Evolutionary conservation across 768 basidiomycete genomes (phyloP).

Genomic region (Hemileccinum rubropunctum): DNA sequence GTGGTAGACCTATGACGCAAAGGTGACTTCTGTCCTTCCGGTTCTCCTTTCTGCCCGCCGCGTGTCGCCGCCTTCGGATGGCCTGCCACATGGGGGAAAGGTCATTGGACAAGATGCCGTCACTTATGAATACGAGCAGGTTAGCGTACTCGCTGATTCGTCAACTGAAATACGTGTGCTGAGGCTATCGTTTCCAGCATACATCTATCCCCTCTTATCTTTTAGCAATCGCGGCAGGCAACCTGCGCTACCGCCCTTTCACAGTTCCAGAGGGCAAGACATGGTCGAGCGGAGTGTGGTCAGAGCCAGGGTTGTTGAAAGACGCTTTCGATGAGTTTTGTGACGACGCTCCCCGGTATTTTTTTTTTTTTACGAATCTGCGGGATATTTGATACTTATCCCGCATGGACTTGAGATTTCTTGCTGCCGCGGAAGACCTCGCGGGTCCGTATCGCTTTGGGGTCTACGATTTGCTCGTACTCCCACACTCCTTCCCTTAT

Average conservation of each 20-base stretch:
- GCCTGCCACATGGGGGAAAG: conserved; percentile 71
- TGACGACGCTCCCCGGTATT: conserved; percentile 75
- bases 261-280: conserved; percentile 52
- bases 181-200: conserved; percentile 43
- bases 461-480: conserved; percentile 84
- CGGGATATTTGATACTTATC: too few species aligned
- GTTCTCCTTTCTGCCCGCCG: conserved; percentile 84
- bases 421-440: conserved; percentile 68
- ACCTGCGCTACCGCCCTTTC: conserved; percentile 73
- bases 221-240: conserved; percentile 87
- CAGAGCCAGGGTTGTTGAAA: conserved; percentile 81
- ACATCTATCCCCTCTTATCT: conserved; percentile 88
- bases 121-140: conserved; percentile 77
- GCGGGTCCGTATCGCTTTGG: conserved; percentile 78
- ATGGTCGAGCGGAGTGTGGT: conserved; percentile 90
- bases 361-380: conserved; percentile 21
- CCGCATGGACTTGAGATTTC: conserved; percentile 47
- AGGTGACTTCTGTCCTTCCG: conserved; percentile 74
- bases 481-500: conserved; percentile 92
- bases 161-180: not conserved
- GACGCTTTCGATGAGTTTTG: conserved; percentile 84
- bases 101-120: conserved; percentile 70
- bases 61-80: conserved; percentile 68
- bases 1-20: conserved; percentile 76
- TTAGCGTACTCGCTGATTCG: conserved; percentile 25